Evolutionary conservation across 176 grass and related monocot genomes (phyloP).

Genomic region (Triticum urartu): DNA sequence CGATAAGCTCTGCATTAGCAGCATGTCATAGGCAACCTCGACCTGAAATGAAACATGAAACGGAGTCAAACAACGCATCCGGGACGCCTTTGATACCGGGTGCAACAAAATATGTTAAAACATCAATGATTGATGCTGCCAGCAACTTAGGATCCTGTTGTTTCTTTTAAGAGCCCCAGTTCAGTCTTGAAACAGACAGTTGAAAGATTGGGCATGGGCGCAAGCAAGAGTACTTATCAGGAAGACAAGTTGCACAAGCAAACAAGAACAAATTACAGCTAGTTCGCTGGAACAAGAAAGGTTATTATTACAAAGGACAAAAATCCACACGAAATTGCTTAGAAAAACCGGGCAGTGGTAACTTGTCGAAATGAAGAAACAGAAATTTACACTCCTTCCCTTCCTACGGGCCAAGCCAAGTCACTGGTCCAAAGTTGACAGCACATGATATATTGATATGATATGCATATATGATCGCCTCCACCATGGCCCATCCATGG

Average conservation of each 20-base stretch:
- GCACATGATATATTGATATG: neutral
- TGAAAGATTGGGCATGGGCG: conserved; percentile 21
- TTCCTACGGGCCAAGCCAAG: conserved; percentile 5
- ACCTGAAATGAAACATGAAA: conserved; percentile 55
- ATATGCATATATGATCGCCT: neutral
- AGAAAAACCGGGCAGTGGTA: conserved; percentile 12
- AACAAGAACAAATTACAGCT: conserved; percentile 24
- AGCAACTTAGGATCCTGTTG: neutral
- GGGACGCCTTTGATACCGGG: neutral
- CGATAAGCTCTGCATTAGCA: conserved; percentile 92
- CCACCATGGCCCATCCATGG: conserved; percentile 2
- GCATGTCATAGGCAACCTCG: conserved; percentile 86
- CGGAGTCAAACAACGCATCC: conserved; percentile 9
- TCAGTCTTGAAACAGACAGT: conserved; percentile 26
- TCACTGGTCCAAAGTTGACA: neutral
- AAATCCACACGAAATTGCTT: neutral
- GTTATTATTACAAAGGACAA: neutral
- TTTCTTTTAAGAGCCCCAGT: neutral
- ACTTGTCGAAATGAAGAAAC: neutral
- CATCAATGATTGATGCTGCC: conserved; percentile 12
- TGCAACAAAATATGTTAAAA: neutral
- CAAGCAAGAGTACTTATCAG: conserved; percentile 47
- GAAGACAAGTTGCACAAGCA: conserved; percentile 37
- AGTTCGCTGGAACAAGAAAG: conserved; percentile 41
- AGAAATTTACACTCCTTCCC: neutral